Base-by-base conservation (phyloP, 2,329 filamentous ascomycete species). In the Aspergillus thermomutatus region DNA sequence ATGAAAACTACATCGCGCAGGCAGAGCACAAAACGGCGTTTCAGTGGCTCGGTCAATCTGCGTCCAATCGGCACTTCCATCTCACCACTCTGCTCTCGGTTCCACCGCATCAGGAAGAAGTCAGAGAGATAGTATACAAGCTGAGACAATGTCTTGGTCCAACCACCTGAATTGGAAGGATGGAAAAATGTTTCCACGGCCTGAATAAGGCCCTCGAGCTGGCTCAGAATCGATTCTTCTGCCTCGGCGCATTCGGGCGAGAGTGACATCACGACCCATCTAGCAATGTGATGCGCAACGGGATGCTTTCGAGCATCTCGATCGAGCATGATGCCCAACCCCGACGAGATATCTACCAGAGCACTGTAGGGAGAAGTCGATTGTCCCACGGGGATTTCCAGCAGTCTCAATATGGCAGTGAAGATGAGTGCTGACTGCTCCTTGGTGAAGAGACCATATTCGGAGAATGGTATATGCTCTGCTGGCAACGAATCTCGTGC, bases 151-250 rank as follows among this genome's bases (percentile, higher is more conserved):
- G 93, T 89, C 66, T 87, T 91, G 1, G 93, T 96, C 94, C 94
- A 99, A 14, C 80, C 80, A 14, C 94, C 94, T 52, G 93, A 90
- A 72, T 99, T 99, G 2, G 94, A 99, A 2, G 94, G 94, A 68
- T 99, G 94, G 80, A 97, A 99, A 75, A 99, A 99, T 0, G 94
- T 99, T 73, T 99, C 94, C 49, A 97, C 89, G 2, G 92, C 94
- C 72, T 97, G 90, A 64, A 99, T 89, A 52, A 99, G 80, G 0
- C 91, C 93, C 72, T 99, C 93, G 4, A 99, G 82, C 62, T 90
- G 91, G 34, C 88, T 85, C 66, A 99, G 76, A 46, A 96, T 85
- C 0, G 92, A 97, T 54, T 88, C 87, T 28, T 88, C 82, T n/a
- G 85, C 81, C 45, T 90, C 85, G 50, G 95, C 77, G 67, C 91